Evolutionary conservation across 148 eudicot species (phyloP), one percentile per base, ranked within the genome.

Genomic region (Rhododendron simsii): DNA sequence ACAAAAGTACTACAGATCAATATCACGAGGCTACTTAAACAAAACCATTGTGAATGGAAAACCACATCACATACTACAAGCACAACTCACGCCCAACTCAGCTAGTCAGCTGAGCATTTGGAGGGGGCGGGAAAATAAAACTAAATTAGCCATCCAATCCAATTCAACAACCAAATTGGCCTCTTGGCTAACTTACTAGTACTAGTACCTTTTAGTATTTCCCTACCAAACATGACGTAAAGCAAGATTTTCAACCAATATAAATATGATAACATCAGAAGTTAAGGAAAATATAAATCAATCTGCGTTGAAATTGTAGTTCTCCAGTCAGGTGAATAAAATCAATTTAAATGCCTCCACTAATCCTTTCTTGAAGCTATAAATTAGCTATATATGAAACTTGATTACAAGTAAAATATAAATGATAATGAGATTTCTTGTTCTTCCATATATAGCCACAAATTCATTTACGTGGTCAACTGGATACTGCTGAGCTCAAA

Each of bases 331-430:
- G 8, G 85, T 12, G n/a, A 75, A 84, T 44, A 61, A 47, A 47
- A 80, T 44, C 47, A 65, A 85, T 67, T 67, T 7, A 85, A 79
- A 67, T 86, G 84, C 44, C 71, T 69, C 69, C 18, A 5, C 15
- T 63, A 71, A 80, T 33, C 30, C 21, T 48, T 79, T 61, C 79
- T 35, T 30, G 28, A 63, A 13, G 76, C 67, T 21, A 35, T 14
- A 53, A 65, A 67, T 86, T 78, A 80, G 35, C 37, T 35, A 26
- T 67, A 12, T 45, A 28, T 26, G 61, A 18, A 78, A 61, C 74
- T 26, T 18, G 78, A 78, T 79, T 79, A 78, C 74, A 79, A 61
- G 57, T 21, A 23, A 63, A 82, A 79, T 55, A 85, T 41, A 41
- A 82, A 82, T 35, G 28, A 44, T n/a, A 63, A 7, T 37, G 10